Evolutionary conservation across 176 grass and related monocot genomes (phyloP).

Genomic region (Oryza punctata): DNA sequence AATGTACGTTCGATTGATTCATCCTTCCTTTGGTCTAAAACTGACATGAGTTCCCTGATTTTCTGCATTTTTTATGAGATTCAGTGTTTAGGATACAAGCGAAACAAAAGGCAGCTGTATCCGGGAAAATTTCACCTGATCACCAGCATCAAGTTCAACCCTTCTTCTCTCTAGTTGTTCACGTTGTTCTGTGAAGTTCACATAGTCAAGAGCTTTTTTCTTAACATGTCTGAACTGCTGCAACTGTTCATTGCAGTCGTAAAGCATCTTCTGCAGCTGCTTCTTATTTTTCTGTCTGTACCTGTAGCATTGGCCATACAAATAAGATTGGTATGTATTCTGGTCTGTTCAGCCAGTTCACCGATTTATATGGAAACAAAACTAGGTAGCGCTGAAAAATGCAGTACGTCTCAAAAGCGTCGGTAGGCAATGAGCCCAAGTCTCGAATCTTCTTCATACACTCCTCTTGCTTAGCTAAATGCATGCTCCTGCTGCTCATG

Average conservation of each 20-base stretch:
- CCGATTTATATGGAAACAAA: too few relatives aligned
- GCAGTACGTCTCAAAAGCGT: too few relatives aligned
- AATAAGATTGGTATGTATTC: constrained; percentile 9
- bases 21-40: constrained; percentile 97
- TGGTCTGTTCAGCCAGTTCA: too few relatives aligned
- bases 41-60: constrained; percentile 88
- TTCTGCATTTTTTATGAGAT: constrained; percentile 63
- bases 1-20: constrained; percentile 97
- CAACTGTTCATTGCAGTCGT: constrained; percentile 85
- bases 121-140: constrained; percentile 50
- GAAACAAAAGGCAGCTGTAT: constrained; percentile 26
- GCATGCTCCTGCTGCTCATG: too few relatives aligned
- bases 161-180: constrained; percentile 88
- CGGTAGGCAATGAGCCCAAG: too few relatives aligned
- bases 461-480: too few relatives aligned
- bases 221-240: constrained; percentile 98
- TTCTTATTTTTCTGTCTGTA: constrained; percentile 95
- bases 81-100: constrained; percentile 14
- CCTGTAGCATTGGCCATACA: constrained; percentile 43
- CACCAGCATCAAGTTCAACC: constrained; percentile 91
- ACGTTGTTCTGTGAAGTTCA: constrained; percentile 94
- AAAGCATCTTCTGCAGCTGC: constrained; percentile 79
- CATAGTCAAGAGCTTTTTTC: constrained; percentile 97
- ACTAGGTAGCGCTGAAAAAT: too few relatives aligned
- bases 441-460: too few relatives aligned